A percentile compares a stretch with the other conserved stretches of the same genome.
Evolutionary conservation across 805 yeast genomes (phyloP).

Genomic region (Candida sakaeoensis): DNA sequence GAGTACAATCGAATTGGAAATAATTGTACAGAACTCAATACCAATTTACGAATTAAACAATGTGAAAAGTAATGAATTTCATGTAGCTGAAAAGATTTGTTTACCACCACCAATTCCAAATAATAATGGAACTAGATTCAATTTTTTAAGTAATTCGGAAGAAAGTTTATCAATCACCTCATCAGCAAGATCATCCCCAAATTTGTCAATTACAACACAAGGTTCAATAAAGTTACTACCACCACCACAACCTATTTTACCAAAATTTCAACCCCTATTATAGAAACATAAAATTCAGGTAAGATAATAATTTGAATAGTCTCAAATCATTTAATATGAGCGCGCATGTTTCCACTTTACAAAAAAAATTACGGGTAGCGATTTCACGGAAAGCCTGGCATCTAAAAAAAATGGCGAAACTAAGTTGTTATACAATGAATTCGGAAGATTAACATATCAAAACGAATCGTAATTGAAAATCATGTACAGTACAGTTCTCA

Average conservation of each 20-base stretch:
- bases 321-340: no score
- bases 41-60: conserved; percentile 30
- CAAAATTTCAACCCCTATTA: conserved; percentile 31
- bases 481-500: no score
- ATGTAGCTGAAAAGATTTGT: conserved; percentile 1
- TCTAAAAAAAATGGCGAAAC: no score
- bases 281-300: conserved; percentile 1
- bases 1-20: conserved; percentile 32
- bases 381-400: no score
- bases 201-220: neutral
- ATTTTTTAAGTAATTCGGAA: conserved; percentile 12
- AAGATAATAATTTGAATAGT: neutral
- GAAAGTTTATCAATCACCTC: conserved; percentile 6
- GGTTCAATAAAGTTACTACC: conserved; percentile 12
- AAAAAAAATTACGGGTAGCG: no score
- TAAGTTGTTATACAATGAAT: no score
- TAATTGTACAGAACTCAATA: conserved; percentile 33
- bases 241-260: conserved; percentile 26
- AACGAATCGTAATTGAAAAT: no score
- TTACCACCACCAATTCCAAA: conserved; percentile 13
- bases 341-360: neutral
- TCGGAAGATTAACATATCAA: no score
- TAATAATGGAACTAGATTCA: conserved; percentile 3
- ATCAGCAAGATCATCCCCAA: conserved; percentile 19
- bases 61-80: neutral